These are phyloP conservation scores for Parastagonospora nodorum DNA, from an alignment of 2,329 filamentous ascomycete genomes.

Conservation along the genomic window DNA sequence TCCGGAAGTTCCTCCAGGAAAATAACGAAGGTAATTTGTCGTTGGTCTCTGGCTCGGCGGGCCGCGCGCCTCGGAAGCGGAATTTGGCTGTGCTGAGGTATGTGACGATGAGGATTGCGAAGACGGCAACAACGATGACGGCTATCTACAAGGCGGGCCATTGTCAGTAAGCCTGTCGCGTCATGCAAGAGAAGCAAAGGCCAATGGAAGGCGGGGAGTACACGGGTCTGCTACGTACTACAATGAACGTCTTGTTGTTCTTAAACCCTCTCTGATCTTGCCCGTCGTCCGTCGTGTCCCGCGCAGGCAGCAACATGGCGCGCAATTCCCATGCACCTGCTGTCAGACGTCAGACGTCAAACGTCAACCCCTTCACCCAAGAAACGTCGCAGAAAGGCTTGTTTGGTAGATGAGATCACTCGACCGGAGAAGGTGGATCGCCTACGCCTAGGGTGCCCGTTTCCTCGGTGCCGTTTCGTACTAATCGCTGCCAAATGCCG, in stretches of 20 bases:
- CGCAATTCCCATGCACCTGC: neutral
- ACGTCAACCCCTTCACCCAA: constrained; percentile 14
- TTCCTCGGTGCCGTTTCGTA: constrained; percentile 19
- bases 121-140: constrained; percentile 34
- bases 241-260: constrained; percentile 28
- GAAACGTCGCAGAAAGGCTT: constrained; percentile 10
- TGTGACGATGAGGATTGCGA: constrained; percentile 39
- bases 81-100: constrained; percentile 35
- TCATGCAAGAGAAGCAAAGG: neutral
- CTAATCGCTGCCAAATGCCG: constrained; percentile 20
- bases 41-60: constrained; percentile 16
- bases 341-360: constrained; percentile 7
- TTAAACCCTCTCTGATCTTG: constrained; percentile 28
- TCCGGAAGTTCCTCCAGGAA: constrained; percentile 34
- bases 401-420: constrained; percentile 31
- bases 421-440: constrained; percentile 26
- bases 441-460: constrained; percentile 15
- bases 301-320: constrained; percentile 36
- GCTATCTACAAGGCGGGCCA: constrained; percentile 22
- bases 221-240: constrained; percentile 29
- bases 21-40: constrained; percentile 41
- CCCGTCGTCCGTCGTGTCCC: constrained; percentile 23
- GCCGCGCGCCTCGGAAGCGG: constrained; percentile 17
- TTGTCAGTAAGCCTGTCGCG: constrained; percentile 12
- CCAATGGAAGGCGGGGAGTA: neutral